phyloP scores from a whole-genome alignment of 495 filamentous ascomycete species.

The Astrocystis sublimbata region DNA sequence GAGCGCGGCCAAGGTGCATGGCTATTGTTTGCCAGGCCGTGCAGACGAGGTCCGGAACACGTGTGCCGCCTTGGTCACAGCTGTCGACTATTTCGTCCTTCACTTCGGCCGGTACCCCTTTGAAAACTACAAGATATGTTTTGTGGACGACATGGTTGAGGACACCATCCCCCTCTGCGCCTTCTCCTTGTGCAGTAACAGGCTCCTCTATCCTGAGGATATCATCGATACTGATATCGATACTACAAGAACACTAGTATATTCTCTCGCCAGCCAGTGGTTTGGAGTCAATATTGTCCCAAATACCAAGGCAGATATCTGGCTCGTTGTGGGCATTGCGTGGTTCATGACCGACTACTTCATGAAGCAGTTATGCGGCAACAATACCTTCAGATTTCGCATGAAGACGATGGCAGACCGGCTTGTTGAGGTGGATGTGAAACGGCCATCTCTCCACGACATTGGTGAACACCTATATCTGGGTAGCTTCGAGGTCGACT shows the following conservation, averaged over 20 bases:
- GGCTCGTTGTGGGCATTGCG: constrained; percentile 88
- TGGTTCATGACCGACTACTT: constrained; percentile 93
- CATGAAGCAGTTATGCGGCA: constrained; percentile 84
- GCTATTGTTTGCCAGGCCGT: constrained; percentile 84
- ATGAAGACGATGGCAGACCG: constrained; percentile 81
- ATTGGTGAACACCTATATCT: constrained; percentile 76
- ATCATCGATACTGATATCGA: constrained; percentile 81
- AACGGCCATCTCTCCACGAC: constrained; percentile 77
- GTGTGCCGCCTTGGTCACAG: constrained; percentile 57
- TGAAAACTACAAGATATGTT: constrained; percentile 84
- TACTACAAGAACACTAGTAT: constrained; percentile 72
- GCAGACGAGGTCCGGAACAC: constrained; percentile 79
- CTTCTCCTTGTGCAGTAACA: constrained; percentile 82
- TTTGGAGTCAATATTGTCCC: constrained; percentile 86
- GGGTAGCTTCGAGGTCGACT: constrained; percentile 81
- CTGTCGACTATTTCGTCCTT: constrained; percentile 82
- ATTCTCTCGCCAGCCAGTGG: constrained; percentile 91
- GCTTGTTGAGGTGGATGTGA: constrained; percentile 77
- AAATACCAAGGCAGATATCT: constrained; percentile 74
- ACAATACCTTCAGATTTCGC: constrained; percentile 91
- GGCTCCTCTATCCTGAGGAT: constrained; percentile 77
- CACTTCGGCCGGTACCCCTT: constrained; percentile 87
- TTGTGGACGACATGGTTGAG: constrained; percentile 79
- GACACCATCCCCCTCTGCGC: constrained; percentile 77
- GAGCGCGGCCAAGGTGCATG: constrained; percentile 81